Conservation (phyloP, 805 yeast species). For the Candida wancherniae region DNA sequence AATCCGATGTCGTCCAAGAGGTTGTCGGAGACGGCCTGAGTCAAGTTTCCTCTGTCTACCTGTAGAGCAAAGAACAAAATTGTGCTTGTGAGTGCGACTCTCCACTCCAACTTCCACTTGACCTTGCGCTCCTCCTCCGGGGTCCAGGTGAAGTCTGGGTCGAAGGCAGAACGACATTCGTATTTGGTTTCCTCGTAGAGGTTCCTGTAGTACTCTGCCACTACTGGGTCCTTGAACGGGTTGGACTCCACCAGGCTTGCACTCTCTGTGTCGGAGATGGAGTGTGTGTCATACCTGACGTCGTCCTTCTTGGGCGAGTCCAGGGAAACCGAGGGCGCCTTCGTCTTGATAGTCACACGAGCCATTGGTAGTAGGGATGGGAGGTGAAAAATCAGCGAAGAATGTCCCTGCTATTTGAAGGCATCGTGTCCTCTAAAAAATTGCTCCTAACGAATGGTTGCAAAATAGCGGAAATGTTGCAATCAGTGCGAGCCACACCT, state of each 20-base stretch:
- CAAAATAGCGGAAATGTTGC: too few relatives aligned
- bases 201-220: slow-evolving; percentile 40
- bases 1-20: slow-evolving; percentile 46
- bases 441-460: too few relatives aligned
- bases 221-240: slow-evolving; percentile 37
- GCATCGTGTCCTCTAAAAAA: too few relatives aligned
- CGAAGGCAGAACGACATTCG: slow-evolving; percentile 51
- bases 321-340: too few relatives aligned
- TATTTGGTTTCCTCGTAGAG: slow-evolving; percentile 46
- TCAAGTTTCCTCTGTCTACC: slow-evolving; percentile 51
- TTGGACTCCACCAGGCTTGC: slow-evolving; percentile 1
- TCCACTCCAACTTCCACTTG: slow-evolving; percentile 47
- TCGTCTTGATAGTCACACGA: too few relatives aligned
- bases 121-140: slow-evolving; percentile 45
- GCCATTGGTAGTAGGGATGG: too few relatives aligned
- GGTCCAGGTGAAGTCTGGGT: slow-evolving; percentile 52
- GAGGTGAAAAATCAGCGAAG: too few relatives aligned
- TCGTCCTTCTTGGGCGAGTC: too few relatives aligned
- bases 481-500: too few relatives aligned
- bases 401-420: too few relatives aligned
- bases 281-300: slow-evolving; percentile 1
- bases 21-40: slow-evolving; percentile 56
- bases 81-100: slow-evolving; percentile 53
- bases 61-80: slow-evolving; percentile 55
- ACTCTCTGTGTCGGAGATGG: slow-evolving; percentile 6